A percentile compares a stretch with the other conserved stretches of the same genome.
These are phyloP conservation scores for Leccinum ponderosum DNA, from an alignment of 1,284 basidiomycete genomes.

Conservation along the genomic window DNA sequence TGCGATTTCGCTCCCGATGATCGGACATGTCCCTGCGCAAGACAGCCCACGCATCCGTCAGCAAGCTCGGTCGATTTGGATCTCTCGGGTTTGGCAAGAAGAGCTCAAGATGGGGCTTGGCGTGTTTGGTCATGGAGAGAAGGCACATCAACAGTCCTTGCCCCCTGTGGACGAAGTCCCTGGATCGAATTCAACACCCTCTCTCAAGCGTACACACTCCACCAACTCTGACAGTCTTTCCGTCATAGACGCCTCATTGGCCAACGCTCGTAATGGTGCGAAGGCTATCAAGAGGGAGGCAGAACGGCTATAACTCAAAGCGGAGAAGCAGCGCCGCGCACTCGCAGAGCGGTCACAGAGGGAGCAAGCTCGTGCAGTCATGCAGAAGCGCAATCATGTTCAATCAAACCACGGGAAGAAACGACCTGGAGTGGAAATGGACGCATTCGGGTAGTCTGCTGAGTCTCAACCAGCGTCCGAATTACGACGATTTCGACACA, in stretches of 20 bases:
- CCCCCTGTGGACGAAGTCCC: slow-evolving; percentile 73
- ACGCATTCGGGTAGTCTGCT: slow-evolving; percentile 39
- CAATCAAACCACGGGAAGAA: slow-evolving; percentile 51
- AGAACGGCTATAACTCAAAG: slow-evolving; percentile 80
- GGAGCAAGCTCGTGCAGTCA: slow-evolving; percentile 93
- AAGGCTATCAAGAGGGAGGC: slow-evolving; percentile 93
- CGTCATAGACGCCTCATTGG: slow-evolving; percentile 52
- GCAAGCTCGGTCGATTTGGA: slow-evolving; percentile 55
- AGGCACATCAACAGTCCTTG: slow-evolving; percentile 57
- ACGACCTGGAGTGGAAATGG: slow-evolving; percentile 62
- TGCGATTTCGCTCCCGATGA: slow-evolving; percentile 30
- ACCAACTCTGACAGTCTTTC: slow-evolving; percentile 74
- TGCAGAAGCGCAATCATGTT: slow-evolving; percentile 88
- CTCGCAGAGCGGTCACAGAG: slow-evolving; percentile 71
- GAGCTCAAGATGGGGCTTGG: slow-evolving; percentile 60
- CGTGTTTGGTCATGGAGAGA: slow-evolving; percentile 79
- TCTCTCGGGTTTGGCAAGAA: slow-evolving; percentile 66
- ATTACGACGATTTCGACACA: slow-evolving; percentile 41
- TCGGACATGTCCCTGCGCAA: slow-evolving; percentile 28
- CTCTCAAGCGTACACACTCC: slow-evolving; percentile 86
- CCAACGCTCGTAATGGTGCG: slow-evolving; percentile 56
- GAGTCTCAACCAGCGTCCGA: slow-evolving; percentile 35
- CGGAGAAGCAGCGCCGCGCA: slow-evolving; percentile 84
- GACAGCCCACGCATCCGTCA: slow-evolving; percentile 40
- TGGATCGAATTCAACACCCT: slow-evolving; percentile 54